Evolutionary conservation across 2,329 filamentous ascomycete species (phyloP), one percentile per base, ranked within the genome.

Genomic region (Colletotrichum phormii): DNA sequence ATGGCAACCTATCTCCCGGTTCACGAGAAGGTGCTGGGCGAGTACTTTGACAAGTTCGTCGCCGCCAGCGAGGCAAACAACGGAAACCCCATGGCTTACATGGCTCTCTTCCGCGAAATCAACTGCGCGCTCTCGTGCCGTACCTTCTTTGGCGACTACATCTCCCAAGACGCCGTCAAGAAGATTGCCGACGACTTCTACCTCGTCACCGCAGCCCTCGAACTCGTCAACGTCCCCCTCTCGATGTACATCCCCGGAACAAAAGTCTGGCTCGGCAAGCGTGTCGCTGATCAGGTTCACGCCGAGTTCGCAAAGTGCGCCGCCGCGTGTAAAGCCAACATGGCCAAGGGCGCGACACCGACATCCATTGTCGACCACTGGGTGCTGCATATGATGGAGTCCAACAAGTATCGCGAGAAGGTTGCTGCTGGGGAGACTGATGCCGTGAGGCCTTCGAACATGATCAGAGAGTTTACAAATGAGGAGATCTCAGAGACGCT

Each of bases 101-200:
- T 95, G 91, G 84, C 87, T 22, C 83, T 89, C 49, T 94, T 95
- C 82, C 90, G 94, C 75, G 93, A 95, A 81, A 88, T 95, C 79
- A 94, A 94, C 86, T 94, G 92, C 78, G 93, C 93, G 4, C 84
- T 95, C 2, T 94, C 93, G 8, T 94, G 92, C 84, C 89, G 93
- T 60, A 95, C 93, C 9, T 95, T 95, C 78, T 93, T 95, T 59
- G 93, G 94, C 29, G 89, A 94, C 82, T 95, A 95, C 84, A 94
- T 95, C 81, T 90, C 89, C 9, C 89, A 94, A 55, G 89, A 90
- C 72, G 88, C 89, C 5, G 89, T 95, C 70, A 91, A 93, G 84
- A 92, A 88, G 80, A 93, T 95, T 71, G 91, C 93, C 22, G 90
- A 95, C 78, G 93, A 95, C 81, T 95, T 93, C 81, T 95, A 94